phyloP scores from a whole-genome alignment of 805 yeast species.

The Kodamaea sagamina region DNA sequence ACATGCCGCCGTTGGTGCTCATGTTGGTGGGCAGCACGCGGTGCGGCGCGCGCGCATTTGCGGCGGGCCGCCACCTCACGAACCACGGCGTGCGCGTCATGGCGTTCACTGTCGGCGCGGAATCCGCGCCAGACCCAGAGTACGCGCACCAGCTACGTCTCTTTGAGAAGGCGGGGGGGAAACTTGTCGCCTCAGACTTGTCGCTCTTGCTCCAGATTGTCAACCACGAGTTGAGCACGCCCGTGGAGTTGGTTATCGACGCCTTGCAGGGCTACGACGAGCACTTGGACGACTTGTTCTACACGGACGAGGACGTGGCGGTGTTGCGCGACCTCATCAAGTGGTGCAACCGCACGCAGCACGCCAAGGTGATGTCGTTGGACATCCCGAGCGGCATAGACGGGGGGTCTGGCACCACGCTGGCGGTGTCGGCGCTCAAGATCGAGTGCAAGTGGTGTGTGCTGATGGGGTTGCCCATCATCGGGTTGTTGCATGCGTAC shows the following conservation, averaged over 20 bases:
- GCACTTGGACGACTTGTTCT: conserved; percentile 58
- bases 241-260: conserved; percentile 78
- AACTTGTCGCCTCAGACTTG: conserved; percentile 42
- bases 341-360: conserved; percentile 62
- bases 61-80: conserved; percentile 75
- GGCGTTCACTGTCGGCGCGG: conserved; percentile 44
- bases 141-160: conserved; percentile 54
- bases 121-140: conserved; percentile 34
- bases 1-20: conserved; percentile 76
- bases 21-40: conserved; percentile 60
- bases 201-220: conserved; percentile 35
- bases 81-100: conserved; percentile 74
- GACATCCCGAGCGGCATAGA: conserved; percentile 85
- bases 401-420: conserved; percentile 69
- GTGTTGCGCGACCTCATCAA: conserved; percentile 48
- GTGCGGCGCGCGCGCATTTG: conserved; percentile 74
- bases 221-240: conserved; percentile 58
- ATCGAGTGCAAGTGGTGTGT: conserved; percentile 59
- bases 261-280: conserved; percentile 84
- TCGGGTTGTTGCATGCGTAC: conserved; percentile 62
- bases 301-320: conserved; percentile 36
- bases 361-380: conserved; percentile 57
- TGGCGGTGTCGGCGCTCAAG: conserved; percentile 25
- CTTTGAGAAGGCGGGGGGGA: conserved; percentile 70
- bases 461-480: conserved; percentile 72